Evolutionary conservation across 257 asterid species (phyloP).

Genomic region (Capsicum rhomboideum): DNA sequence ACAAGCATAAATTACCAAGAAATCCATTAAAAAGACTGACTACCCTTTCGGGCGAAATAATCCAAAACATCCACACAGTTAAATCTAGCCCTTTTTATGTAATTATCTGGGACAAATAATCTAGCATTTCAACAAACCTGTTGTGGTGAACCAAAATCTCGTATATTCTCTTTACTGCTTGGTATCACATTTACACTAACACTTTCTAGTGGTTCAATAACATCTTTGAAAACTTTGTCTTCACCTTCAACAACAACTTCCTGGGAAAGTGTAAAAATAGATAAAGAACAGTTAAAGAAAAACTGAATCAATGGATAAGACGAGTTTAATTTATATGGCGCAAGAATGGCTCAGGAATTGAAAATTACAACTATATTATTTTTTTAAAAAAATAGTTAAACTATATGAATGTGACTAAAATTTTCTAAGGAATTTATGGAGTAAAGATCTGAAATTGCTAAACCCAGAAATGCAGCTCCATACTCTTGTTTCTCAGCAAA

Average conservation of each 20-base stretch:
- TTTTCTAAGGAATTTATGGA: neutral
- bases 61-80: neutral
- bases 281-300: neutral
- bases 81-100: neutral
- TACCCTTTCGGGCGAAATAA: neutral
- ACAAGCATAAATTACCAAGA: neutral
- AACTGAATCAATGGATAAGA: neutral
- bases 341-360: neutral
- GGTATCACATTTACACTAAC: slow-evolving; percentile 78
- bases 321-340: neutral
- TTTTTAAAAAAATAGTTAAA: neutral
- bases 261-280: slow-evolving; percentile 18
- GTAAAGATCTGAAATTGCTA: neutral
- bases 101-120: neutral
- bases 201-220: slow-evolving; percentile 90
- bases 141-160: slow-evolving; percentile 75
- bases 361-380: neutral
- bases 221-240: slow-evolving; percentile 96
- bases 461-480: neutral
- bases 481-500: neutral
- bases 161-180: slow-evolving; percentile 73
- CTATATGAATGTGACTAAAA: neutral
- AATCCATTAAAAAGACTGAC: neutral
- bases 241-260: slow-evolving; percentile 85
- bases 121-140: slow-evolving; percentile 41